Evolutionary conservation across 148 eudicot genomes (phyloP).

Genomic region (Diospyros kaki): DNA sequence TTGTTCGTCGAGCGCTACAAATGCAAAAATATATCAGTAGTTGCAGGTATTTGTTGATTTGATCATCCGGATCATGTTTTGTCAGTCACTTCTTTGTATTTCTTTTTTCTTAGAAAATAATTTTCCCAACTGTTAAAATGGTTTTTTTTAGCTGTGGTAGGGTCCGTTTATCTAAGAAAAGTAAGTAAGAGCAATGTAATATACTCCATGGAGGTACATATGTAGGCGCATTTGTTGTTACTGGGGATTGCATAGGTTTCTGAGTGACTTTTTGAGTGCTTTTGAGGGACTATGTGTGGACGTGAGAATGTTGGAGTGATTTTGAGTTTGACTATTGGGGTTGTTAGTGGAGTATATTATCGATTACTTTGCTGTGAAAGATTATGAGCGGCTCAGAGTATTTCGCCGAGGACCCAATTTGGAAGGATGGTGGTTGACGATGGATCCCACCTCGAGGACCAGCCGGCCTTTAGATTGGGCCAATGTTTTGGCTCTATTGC

Average conservation of each 20-base stretch:
- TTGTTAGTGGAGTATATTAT: slow-evolving; percentile 26
- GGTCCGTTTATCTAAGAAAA: neutral
- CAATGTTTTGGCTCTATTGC: slow-evolving; percentile 8
- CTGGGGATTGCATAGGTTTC: slow-evolving; percentile 18
- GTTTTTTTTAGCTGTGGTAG: neutral
- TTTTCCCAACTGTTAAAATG: neutral
- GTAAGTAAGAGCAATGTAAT: too few species aligned
- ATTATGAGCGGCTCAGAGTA: slow-evolving; percentile 35
- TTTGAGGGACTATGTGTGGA: neutral
- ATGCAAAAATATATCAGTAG: slow-evolving; percentile 62
- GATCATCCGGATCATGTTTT: neutral
- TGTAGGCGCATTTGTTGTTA: neutral
- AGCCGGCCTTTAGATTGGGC: slow-evolving; percentile 9
- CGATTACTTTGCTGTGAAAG: slow-evolving; percentile 33
- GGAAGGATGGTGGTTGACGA: slow-evolving; percentile 38
- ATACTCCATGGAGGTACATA: neutral
- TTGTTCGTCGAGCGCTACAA: slow-evolving; percentile 84
- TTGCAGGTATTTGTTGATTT: slow-evolving; percentile 46
- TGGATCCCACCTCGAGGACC: slow-evolving; percentile 21
- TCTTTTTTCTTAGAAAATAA: neutral
- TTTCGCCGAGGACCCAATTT: slow-evolving; percentile 21
- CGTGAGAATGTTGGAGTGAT: slow-evolving; percentile 10
- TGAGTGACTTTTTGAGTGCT: slow-evolving; percentile 18
- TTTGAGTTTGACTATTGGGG: slow-evolving; percentile 33
- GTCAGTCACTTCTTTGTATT: neutral